Conservation (phyloP, 2,329 filamentous ascomycete species). For the Penicillium sp. region DNA sequence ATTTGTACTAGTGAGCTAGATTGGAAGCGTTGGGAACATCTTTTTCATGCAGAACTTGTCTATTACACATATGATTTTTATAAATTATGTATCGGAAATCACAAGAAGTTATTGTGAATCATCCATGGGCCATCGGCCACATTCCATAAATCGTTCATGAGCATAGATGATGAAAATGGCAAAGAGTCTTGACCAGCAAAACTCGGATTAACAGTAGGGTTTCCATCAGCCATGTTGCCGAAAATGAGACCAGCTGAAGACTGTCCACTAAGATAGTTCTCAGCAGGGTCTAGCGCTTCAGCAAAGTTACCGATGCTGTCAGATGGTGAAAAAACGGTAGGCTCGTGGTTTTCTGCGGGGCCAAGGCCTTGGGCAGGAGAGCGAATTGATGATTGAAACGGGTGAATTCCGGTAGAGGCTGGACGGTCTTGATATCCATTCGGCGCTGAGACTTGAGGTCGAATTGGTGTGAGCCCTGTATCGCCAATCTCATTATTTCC, state of each 20-base stretch:
- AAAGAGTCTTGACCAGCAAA: conserved; percentile 15
- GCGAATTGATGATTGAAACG: background rate
- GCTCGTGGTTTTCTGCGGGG: conserved; percentile 1
- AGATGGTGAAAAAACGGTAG: background rate
- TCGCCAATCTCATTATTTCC: background rate
- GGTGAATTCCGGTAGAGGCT: background rate
- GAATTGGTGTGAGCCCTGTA: background rate
- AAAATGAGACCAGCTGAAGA: conserved; percentile 22
- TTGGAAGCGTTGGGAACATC: background rate
- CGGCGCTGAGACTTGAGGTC: background rate
- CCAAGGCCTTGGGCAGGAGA: background rate
- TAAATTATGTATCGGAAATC: background rate
- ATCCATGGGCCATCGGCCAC: conserved; percentile 36
- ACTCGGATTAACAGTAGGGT: conserved; percentile 10
- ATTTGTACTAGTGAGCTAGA: background rate
- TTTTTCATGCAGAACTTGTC: no score
- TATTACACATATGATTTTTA: background rate
- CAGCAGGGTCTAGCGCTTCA: background rate
- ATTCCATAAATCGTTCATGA: conserved; percentile 31
- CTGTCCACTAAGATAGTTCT: conserved; percentile 3
- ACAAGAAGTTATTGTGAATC: conserved; percentile 29
- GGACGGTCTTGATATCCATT: background rate
- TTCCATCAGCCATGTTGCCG: conserved; percentile 16
- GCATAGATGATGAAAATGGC: conserved; percentile 19
- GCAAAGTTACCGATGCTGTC: background rate